Conservation (phyloP, 768 basidiomycete genomes). For the Botryobasidium botryosum region DNA sequence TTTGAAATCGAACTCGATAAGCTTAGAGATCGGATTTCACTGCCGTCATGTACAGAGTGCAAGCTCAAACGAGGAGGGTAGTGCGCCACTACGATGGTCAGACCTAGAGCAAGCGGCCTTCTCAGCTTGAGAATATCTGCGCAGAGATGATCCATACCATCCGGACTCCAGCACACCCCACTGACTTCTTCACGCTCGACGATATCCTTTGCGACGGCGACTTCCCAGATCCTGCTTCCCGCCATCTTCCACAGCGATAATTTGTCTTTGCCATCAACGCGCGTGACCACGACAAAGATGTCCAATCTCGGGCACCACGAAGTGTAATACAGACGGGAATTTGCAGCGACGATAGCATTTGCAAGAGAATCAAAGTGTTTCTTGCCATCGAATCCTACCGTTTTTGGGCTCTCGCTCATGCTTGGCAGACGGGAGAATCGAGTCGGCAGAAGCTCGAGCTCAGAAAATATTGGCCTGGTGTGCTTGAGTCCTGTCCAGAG, state of each 20-base stretch:
- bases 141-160: constrained; percentile 32
- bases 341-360: too few relatives aligned
- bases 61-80: constrained; percentile 50
- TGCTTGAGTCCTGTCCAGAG: too few relatives aligned
- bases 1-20: neutral
- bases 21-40: constrained; percentile 29
- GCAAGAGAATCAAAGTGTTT: too few relatives aligned
- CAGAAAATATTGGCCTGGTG: too few relatives aligned
- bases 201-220: constrained; percentile 34
- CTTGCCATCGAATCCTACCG: too few relatives aligned
- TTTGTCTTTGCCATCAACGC: constrained; percentile 3
- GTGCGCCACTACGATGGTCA: constrained; percentile 49
- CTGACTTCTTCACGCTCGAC: constrained; percentile 31
- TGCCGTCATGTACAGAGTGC: constrained; percentile 68
- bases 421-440: too few relatives aligned
- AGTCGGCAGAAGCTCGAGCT: too few relatives aligned
- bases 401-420: too few relatives aligned
- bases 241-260: constrained; percentile 54
- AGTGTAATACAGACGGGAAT: constrained; percentile 2
- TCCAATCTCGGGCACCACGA: constrained; percentile 11
- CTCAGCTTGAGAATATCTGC: constrained; percentile 25
- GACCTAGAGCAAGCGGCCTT: constrained; percentile 22
- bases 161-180: constrained; percentile 65
- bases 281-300: constrained; percentile 4
- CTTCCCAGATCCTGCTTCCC: constrained; percentile 68